Evolutionary conservation across 768 basidiomycete genomes (phyloP), one percentile per base, ranked within the genome.

Genomic region (Lentinula edodes): DNA sequence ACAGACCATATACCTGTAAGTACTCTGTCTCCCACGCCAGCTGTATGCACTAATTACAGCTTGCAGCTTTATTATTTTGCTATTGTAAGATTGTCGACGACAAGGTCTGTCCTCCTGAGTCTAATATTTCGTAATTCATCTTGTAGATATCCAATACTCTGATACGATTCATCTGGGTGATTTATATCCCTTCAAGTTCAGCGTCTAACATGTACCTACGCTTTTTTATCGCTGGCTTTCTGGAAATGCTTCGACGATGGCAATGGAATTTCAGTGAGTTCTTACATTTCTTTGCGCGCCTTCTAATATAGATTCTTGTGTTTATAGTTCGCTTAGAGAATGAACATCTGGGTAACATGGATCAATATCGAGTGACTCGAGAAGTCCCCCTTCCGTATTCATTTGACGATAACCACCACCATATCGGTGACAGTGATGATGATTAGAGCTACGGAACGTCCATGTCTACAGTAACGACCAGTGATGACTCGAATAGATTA

Each of bases 301-400:
- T 18, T 20, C 7, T 3, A 46, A 15, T 38, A 39, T 10, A 3
- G 38, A 16, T 20, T 61, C 57, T 9, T 50, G 23, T 8, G 32
- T 55, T 16, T 41, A n/a, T 38, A 91, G 88, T 83, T 72, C 90
- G 91, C 65, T 74, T 93, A 45, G 91, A 95, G 72, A 94, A 91
- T 74, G 95, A 97, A 74, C 95, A 97, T 65, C 75, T 95, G 32
- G 91, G 91, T 78, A 97, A 97, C 71, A 85, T 91, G 72, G 92
- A 93, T 80, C 93, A 94, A 67, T 96, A 93, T 71, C 91, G 94
- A 23, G 85, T 91, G 46, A 93, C 90, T 1, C 80, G 88, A 28
- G 93, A 97, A 67, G 85, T 93, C 13, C 90, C 92, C 0, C 73
- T 97, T 38, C 93, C 93, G 1, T 96, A 95, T 71, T 69, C 75